Percentiles rank a stretch among this genome's conserved stretches.
Conservation (phyloP, 768 basidiomycete genomes). For the Thelephora aurantiotincta region DNA sequence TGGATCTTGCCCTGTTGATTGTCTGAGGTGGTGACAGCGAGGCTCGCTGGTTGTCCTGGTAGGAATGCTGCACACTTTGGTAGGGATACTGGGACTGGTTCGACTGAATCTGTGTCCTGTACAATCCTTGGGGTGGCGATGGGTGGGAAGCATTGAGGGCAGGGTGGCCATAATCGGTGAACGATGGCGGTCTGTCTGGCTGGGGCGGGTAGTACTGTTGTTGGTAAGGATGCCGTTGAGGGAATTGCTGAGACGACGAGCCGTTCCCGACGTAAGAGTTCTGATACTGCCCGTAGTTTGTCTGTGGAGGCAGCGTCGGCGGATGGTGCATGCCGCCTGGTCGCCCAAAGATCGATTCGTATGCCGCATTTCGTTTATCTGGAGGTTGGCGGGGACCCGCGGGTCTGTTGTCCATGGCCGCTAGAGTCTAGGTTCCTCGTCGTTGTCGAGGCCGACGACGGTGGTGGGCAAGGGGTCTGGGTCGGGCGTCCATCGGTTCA, state of each 20-base stretch:
- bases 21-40: conserved; percentile 26
- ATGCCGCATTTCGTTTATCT: conserved; percentile 70
- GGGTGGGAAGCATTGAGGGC: conserved; percentile 15
- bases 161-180: conserved; percentile 21
- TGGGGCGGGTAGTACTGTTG: conserved; percentile 25
- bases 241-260: conserved; percentile 9
- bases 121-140: conserved; percentile 12
- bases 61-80: conserved; percentile 11
- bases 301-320: conserved; percentile 10
- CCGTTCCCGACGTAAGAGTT: conserved; percentile 8
- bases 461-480: not conserved
- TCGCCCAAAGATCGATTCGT: conserved; percentile 80
- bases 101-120: conserved; percentile 24
- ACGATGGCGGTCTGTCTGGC: conserved; percentile 35
- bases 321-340: conserved; percentile 46
- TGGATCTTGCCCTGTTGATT: conserved; percentile 34
- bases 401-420: conserved; percentile 31
- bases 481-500: too few relatives aligned
- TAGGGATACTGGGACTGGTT: conserved; percentile 13
- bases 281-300: conserved; percentile 9
- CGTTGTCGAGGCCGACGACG: not conserved
- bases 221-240: conserved; percentile 17
- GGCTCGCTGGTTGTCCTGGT: conserved; percentile 16
- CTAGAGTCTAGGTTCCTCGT: not conserved
- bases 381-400: conserved; percentile 41